Conservation (phyloP, 2,329 filamentous ascomycete genomes). For the Cercospora berteroae region DNA sequence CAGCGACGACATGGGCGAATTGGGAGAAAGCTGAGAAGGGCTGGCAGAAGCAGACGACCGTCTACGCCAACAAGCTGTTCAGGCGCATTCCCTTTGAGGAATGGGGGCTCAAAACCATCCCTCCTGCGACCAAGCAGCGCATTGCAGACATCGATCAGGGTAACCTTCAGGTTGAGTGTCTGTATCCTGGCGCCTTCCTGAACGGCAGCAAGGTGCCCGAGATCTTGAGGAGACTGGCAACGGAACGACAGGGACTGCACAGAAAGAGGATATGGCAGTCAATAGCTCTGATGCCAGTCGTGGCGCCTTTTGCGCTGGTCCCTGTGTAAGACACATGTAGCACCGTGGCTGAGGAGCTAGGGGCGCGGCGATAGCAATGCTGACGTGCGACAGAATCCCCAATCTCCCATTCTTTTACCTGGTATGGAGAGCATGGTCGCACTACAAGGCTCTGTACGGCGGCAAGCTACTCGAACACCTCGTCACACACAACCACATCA, state of each 20-base stretch:
- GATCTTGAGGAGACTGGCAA: constrained; percentile 69
- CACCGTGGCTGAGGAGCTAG: constrained; percentile 1
- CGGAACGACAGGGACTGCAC: constrained; percentile 77
- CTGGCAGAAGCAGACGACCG: constrained; percentile 88
- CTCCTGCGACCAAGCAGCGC: constrained; percentile 69
- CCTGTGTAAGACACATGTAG: constrained; percentile 65
- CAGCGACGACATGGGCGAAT: constrained; percentile 72
- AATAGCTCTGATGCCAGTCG: constrained; percentile 76
- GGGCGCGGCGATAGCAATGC: background rate
- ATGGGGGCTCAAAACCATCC: constrained; percentile 95
- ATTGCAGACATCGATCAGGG: constrained; percentile 62
- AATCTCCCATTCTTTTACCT: constrained; percentile 98
- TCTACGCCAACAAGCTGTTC: constrained; percentile 81
- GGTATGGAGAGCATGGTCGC: constrained; percentile 84
- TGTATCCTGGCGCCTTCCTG: constrained; percentile 73
- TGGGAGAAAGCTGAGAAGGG: constrained; percentile 72
- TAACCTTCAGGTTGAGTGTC: constrained; percentile 51
- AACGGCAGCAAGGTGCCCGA: constrained; percentile 58
- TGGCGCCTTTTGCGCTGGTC: constrained; percentile 76
- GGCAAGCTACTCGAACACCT: constrained; percentile 84
- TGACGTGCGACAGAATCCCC: constrained; percentile 62
- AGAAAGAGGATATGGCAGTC: constrained; percentile 76
- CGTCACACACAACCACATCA: constrained; percentile 68
- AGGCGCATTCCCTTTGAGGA: constrained; percentile 91
- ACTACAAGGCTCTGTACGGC: constrained; percentile 82